Percentiles rank a stretch among this genome's conserved stretches.
These are phyloP conservation scores for Euphorbia celastroides DNA, from an alignment of 441 rosid genomes.

Conservation along the genomic window DNA sequence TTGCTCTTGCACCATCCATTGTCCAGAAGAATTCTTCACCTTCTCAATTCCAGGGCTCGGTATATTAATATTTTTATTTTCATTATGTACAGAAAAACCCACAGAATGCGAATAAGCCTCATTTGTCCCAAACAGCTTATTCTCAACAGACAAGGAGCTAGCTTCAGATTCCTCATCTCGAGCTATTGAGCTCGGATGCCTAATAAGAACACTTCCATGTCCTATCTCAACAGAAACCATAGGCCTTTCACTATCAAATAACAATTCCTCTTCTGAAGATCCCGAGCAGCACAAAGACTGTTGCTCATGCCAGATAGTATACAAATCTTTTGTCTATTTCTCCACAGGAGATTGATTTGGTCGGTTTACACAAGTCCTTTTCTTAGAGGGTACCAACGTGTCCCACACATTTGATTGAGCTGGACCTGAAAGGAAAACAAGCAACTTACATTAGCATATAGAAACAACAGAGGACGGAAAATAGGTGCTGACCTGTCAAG, in stretches of 20 bases:
- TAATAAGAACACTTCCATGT: conserved; percentile 93
- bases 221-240: conserved; percentile 98
- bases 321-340: conserved; percentile 84
- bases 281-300: conserved; percentile 85
- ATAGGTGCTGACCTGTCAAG: conserved; percentile 71
- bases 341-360: conserved; percentile 84
- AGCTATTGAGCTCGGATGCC: conserved; percentile 72
- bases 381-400: conserved; percentile 74
- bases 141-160: conserved; percentile 87
- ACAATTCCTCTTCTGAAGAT: conserved; percentile 88
- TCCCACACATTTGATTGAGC: conserved; percentile 90
- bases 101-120: conserved; percentile 60
- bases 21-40: conserved; percentile 36
- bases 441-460: not conserved
- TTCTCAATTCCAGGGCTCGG: conserved; percentile 34
- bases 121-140: conserved; percentile 43
- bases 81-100: conserved; percentile 38
- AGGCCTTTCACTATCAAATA: conserved; percentile 80
- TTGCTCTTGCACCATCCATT: conserved; percentile 48
- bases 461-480: too few relatives aligned
- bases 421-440: conserved; percentile 50
- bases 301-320: conserved; percentile 84
- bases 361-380: conserved; percentile 81
- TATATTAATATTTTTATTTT: conserved; percentile 26
- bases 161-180: conserved; percentile 98